Conservation (phyloP, 2,329 filamentous ascomycete species). For the Trichoderma sp. region DNA sequence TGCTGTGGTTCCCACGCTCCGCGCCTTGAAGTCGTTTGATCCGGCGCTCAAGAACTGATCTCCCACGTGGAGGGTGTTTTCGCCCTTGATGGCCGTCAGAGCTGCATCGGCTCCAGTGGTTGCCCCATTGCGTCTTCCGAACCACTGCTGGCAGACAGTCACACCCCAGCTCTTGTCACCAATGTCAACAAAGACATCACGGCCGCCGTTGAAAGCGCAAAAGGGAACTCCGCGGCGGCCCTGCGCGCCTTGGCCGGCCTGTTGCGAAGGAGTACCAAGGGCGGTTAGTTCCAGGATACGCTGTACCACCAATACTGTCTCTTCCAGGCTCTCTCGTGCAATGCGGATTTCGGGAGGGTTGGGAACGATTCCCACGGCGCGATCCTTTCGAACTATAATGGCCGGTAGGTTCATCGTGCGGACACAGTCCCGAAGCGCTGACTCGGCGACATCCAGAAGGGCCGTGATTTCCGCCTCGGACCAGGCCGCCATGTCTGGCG, state of each 20-base stretch:
- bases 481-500: conserved; percentile 76
- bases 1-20: conserved; percentile 87
- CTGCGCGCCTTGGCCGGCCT: conserved; percentile 23
- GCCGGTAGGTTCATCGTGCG: conserved; percentile 77
- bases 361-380: conserved; percentile 76
- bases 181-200: conserved; percentile 97
- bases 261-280: conserved; percentile 37
- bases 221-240: conserved; percentile 64
- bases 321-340: conserved; percentile 84
- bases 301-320: conserved; percentile 92
- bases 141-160: conserved; percentile 85
- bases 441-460: conserved; percentile 87
- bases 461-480: conserved; percentile 71
- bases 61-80: conserved; percentile 87
- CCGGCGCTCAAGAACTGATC: conserved; percentile 96
- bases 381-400: conserved; percentile 79
- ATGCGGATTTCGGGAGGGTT: conserved; percentile 64
- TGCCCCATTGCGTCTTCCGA: conserved; percentile 50
- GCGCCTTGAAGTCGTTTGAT: conserved; percentile 94
- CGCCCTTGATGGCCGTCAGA: conserved; percentile 56
- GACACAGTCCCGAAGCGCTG: conserved; percentile 77
- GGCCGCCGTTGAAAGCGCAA: conserved; percentile 96
- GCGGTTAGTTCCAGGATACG: conserved; percentile 84
- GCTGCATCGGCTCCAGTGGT: conserved; percentile 12
- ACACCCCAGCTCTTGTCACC: conserved; percentile 98